phyloP scores from a whole-genome alignment of 2,329 filamentous ascomycete species.

The Herpotrichia juniperi region DNA sequence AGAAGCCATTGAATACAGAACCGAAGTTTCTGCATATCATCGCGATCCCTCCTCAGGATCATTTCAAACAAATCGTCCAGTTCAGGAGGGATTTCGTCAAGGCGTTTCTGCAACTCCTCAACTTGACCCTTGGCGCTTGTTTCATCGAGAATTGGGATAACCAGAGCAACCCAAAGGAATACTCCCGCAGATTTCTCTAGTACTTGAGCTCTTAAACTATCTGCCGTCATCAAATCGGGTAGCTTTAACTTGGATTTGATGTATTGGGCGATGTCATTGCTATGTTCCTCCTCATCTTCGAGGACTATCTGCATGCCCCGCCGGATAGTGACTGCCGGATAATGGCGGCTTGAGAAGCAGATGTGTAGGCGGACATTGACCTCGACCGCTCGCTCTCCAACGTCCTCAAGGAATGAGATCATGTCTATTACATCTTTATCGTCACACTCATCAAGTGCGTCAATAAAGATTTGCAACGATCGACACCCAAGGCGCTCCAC shows the following conservation, averaged over 20 bases:
- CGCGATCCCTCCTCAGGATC: slow-evolving; percentile 50
- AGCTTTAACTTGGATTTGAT: slow-evolving; percentile 25
- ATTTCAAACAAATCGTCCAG: no score
- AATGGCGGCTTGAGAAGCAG: no score
- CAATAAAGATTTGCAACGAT: slow-evolving; percentile 38
- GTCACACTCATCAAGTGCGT: slow-evolving; percentile 59
- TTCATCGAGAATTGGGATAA: slow-evolving; percentile 54
- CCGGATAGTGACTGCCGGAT: no score
- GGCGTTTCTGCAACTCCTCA: no score
- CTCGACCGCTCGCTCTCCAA: no score
- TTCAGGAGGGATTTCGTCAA: no score
- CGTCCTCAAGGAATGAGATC: slow-evolving; percentile 50
- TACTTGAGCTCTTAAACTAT: slow-evolving; percentile 25
- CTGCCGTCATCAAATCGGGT: slow-evolving; percentile 21
- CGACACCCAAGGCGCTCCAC: no score
- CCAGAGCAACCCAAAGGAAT: slow-evolving; percentile 56
- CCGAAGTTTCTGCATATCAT: slow-evolving; percentile 11
- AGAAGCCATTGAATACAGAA: slow-evolving; percentile 21
- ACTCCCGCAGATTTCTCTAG: slow-evolving; percentile 48
- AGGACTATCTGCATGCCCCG: slow-evolving; percentile 38
- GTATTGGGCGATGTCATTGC: slow-evolving; percentile 43
- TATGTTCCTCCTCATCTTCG: slow-evolving; percentile 45
- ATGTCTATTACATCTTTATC: slow-evolving; percentile 51
- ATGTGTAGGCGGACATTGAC: no score
- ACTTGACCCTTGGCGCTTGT: no score